Conservation (phyloP, 805 yeast genomes). For the Hanseniaspora clermontiae region DNA sequence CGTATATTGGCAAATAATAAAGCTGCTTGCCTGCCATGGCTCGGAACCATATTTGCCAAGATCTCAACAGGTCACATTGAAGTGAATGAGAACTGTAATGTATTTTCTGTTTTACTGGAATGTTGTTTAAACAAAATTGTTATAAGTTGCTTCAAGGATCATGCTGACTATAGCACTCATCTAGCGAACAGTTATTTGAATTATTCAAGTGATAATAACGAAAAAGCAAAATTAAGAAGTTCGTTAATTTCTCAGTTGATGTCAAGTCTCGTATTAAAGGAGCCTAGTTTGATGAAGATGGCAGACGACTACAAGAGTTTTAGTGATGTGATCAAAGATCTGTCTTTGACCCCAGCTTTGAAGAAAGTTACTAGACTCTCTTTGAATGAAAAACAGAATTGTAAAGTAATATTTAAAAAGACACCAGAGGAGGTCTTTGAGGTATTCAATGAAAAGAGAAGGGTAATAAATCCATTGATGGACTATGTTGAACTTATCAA, state of each 20-base stretch:
- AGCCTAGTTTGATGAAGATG: not conserved
- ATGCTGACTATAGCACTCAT: not conserved
- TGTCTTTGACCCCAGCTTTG: not conserved
- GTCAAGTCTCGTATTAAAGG: not conserved
- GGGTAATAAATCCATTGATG: not conserved
- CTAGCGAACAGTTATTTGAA: constrained; percentile 3
- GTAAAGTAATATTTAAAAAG: not conserved
- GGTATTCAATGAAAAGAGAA: not conserved
- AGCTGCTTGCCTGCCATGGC: constrained; percentile 1
- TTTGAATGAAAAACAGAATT: not conserved
- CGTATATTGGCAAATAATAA: not conserved
- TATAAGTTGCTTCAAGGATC: not conserved
- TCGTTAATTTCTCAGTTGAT: not conserved
- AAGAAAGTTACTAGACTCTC: not conserved
- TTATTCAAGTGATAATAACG: constrained; percentile 1
- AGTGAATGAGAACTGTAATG: not conserved
- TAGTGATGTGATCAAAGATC: not conserved
- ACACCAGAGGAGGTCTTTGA: not conserved
- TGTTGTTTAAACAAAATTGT: not conserved
- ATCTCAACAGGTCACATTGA: constrained; percentile 2
- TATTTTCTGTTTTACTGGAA: constrained; percentile 2
- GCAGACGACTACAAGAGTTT: not conserved
- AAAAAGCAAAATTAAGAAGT: not conserved
- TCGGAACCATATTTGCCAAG: constrained; percentile 6
- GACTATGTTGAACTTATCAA: not conserved